Conservation (phyloP, 768 basidiomycete genomes). For the Leccinum olivaceopallidum region DNA sequence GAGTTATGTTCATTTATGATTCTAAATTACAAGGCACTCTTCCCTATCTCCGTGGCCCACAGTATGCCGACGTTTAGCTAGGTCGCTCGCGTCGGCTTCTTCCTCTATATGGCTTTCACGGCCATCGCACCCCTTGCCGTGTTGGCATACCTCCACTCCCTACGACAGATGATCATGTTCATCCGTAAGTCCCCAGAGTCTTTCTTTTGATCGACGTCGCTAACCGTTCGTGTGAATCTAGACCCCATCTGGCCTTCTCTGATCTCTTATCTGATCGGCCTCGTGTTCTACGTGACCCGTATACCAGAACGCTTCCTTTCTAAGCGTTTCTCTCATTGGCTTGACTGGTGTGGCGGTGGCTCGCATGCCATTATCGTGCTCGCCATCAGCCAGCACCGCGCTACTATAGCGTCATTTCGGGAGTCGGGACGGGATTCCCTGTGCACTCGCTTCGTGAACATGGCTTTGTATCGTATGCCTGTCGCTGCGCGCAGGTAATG, state of each 20-base stretch:
- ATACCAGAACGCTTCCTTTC: conserved; percentile 81
- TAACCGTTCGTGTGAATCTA: conserved; percentile 28
- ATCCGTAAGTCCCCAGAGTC: conserved; percentile 46
- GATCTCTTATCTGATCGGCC: conserved; percentile 70
- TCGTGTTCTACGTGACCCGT: conserved; percentile 79
- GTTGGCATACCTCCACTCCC: conserved; percentile 59
- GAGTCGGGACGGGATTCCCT: conserved; percentile 33
- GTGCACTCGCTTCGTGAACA: conserved; percentile 4
- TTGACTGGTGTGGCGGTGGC: conserved; percentile 70
- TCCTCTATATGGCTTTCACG: conserved; percentile 71
- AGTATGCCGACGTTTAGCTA: conserved; percentile 31
- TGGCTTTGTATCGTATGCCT: not conserved
- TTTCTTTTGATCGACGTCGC: not conserved
- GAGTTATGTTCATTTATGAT: too few species aligned
- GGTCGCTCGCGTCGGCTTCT: conserved; percentile 79
- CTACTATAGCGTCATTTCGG: conserved; percentile 58
- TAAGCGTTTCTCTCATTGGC: conserved; percentile 43
- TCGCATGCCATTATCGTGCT: conserved; percentile 86
- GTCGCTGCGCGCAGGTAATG: not conserved
- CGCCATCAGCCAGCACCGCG: conserved; percentile 69
- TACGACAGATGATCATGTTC: conserved; percentile 49
- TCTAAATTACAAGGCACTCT: conserved; percentile 49
- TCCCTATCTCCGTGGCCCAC: not conserved
- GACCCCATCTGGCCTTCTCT: conserved; percentile 73
- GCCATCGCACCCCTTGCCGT: conserved; percentile 68